Evolutionary conservation across 2,329 filamentous ascomycete genomes (phyloP), one percentile per base, ranked within the genome.

Genomic region (Fusarium solani-melongenae): DNA sequence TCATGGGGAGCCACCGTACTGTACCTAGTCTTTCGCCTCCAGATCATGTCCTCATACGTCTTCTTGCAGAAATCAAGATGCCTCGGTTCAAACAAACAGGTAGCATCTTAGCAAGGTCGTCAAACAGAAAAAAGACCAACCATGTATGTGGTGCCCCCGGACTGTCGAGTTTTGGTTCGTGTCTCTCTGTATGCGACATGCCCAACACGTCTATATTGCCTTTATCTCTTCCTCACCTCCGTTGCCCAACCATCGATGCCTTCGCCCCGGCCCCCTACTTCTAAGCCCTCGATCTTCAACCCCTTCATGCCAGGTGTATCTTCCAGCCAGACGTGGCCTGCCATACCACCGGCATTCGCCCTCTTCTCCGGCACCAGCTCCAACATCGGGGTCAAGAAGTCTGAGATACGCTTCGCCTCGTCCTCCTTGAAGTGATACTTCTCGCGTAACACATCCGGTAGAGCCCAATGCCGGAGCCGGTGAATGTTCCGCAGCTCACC

Each of bases 401-500:
- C 93, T 17, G 92, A 88, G 72, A 98, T 90, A 56, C 90, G 90
- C 83, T 92, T 93, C 51, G 90, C 91, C 76, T 98, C 95, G 59
- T 97, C 88, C 68, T 93, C 90, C 73, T 90, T 92, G 83, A 98
- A 98, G 82, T 98, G 96, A 80, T 99, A 99, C 81, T 99, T 99
- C 83, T 99, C 96, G 69, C 93, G 90, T 34, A 99, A 87, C 2
- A 99, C 96, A 78, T 98, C 96, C 0, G 95, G 91, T 7, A 99
- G 86, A 0, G 95, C 95, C 96, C 96, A 99, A 84, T 98, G 96
- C 61, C 96, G 93, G 72, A 99, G 89, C 51, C 96, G 91, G 83
- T 98, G 96, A 78, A 99, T 99, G 84, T 99, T 98, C 67, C 96
- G 94, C 39, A 99, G 89, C 82, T 99, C 96, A 77, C 96, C 96